phyloP scores from a whole-genome alignment of 345 rosid genomes.

The Toxicodendron radicans region DNA sequence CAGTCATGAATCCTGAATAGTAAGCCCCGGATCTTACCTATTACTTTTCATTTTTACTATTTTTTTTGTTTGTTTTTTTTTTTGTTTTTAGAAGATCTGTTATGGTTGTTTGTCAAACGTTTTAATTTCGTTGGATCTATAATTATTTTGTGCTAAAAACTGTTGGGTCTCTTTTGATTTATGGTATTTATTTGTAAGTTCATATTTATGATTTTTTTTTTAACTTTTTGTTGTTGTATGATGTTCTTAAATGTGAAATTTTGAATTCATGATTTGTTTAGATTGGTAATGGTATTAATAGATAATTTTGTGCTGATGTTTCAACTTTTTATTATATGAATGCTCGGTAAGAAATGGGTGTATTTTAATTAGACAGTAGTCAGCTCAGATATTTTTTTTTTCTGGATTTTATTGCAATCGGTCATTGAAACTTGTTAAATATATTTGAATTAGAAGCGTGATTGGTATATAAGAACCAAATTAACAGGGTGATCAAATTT shows the following conservation, averaged over 20 bases:
- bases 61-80: neutral
- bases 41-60: neutral
- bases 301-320: neutral
- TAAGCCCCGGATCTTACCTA: slow-evolving; percentile 15
- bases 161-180: slow-evolving; percentile 1
- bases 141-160: neutral
- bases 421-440: neutral
- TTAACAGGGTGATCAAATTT: neutral
- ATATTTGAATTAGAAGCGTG: neutral
- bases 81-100: neutral
- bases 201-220: neutral
- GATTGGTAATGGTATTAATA: neutral
- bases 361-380: neutral
- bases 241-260: neutral
- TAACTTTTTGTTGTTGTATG: neutral
- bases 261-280: neutral
- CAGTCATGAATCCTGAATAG: slow-evolving; percentile 50
- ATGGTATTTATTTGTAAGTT: neutral
- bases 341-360: neutral
- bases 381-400: neutral
- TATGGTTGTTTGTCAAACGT: neutral
- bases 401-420: neutral
- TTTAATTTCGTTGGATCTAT: slow-evolving; percentile 12
- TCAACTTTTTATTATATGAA: neutral
- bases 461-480: neutral